phyloP scores from a whole-genome alignment of 2,329 filamentous ascomycete genomes.

The Cercospora beticola region DNA sequence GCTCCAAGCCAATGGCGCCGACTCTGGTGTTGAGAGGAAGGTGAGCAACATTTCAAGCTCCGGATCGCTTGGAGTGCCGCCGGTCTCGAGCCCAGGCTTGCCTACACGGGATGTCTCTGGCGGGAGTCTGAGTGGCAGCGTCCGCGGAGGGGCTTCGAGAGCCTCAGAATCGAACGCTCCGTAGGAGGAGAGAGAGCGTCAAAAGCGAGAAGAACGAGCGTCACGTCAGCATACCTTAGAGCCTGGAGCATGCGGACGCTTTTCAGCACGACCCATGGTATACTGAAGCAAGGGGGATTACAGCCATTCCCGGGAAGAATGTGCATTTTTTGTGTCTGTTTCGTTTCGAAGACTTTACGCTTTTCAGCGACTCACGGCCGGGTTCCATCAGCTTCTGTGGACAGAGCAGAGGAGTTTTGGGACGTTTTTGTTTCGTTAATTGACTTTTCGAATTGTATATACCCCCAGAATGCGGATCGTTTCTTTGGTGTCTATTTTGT shows the following conservation, averaged over 20 bases:
- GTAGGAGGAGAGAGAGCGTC: constrained; percentile 4
- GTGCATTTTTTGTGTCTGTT: neutral
- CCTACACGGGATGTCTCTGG: constrained; percentile 1
- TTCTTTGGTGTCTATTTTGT: neutral
- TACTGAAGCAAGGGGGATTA: neutral
- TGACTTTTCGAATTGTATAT: neutral
- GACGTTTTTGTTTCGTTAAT: neutral
- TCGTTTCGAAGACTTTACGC: neutral
- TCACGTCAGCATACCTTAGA: neutral
- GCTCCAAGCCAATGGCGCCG: constrained; percentile 9
- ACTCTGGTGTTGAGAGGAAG: constrained; percentile 20
- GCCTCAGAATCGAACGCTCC: constrained; percentile 1
- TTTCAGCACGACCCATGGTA: neutral
- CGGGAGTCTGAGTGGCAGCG: neutral
- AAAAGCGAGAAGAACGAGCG: constrained; percentile 3
- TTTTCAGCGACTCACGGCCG: neutral
- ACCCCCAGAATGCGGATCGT: neutral
- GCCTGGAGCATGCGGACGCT: neutral
- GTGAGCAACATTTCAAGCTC: constrained; percentile 16
- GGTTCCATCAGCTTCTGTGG: neutral
- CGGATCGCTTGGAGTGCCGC: neutral
- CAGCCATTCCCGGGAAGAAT: neutral
- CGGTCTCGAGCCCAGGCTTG: neutral
- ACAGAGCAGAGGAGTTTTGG: neutral
- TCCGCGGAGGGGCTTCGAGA: neutral